Conservation (phyloP, 192 early-diverging fungal species). For the Linderina pennispora region DNA sequence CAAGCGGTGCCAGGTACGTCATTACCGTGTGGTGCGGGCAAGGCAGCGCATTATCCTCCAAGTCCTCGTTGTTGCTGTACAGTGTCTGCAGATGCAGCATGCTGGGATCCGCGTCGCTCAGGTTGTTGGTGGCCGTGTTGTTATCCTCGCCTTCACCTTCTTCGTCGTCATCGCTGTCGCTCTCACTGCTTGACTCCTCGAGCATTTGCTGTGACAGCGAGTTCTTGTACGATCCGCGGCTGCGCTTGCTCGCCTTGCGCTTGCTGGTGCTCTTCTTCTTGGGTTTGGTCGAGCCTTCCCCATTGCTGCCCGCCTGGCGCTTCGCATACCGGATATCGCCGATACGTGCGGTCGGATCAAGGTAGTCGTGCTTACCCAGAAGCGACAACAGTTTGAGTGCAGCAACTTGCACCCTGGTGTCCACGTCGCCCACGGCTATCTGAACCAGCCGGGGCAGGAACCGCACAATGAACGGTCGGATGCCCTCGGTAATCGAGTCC, state of each 20-base stretch:
- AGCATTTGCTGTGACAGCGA: constrained; percentile 44
- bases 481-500: constrained; percentile 44
- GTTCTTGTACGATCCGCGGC: constrained; percentile 21
- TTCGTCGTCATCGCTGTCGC: not conserved
- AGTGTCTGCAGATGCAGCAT: constrained; percentile 11
- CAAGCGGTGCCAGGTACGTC: constrained; percentile 55
- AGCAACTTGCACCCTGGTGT: constrained; percentile 35
- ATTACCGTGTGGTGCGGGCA: constrained; percentile 50
- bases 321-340: constrained; percentile 21
- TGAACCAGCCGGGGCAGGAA: constrained; percentile 37
- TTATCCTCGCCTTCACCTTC: constrained; percentile 2
- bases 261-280: not conserved
- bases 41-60: constrained; percentile 43
- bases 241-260: not conserved
- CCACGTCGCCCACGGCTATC: constrained; percentile 38
- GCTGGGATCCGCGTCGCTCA: not conserved
- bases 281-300: not conserved
- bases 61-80: constrained; percentile 6
- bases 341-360: constrained; percentile 22
- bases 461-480: constrained; percentile 29
- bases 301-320: not conserved
- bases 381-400: constrained; percentile 28
- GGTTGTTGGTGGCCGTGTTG: not conserved
- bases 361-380: constrained; percentile 25
- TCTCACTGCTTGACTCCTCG: constrained; percentile 31